A percentile compares a stretch with the other conserved stretches of the same genome.
Evolutionary conservation across 495 filamentous ascomycete species (phyloP).

Genomic region (Parmelia sp.): DNA sequence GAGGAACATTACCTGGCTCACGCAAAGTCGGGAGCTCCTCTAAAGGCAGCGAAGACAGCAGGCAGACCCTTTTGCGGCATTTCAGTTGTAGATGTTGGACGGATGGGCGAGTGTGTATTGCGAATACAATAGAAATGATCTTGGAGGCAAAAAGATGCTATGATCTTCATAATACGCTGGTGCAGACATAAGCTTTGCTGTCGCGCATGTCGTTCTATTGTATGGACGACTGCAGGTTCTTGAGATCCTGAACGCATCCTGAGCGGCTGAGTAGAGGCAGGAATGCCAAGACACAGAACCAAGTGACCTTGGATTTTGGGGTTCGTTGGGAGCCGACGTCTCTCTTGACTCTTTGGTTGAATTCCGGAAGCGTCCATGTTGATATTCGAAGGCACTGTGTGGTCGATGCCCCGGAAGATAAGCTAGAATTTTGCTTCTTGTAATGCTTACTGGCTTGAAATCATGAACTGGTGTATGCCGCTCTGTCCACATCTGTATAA

Average conservation of each 20-base stretch:
- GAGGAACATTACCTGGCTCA: too few relatives aligned
- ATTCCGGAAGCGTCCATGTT: background rate
- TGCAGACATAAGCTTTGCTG: background rate
- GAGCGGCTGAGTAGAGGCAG: background rate
- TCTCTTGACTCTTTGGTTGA: background rate
- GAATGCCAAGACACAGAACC: background rate
- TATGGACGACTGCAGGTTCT: background rate
- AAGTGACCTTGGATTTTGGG: background rate
- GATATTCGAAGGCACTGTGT: background rate
- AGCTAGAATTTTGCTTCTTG: background rate
- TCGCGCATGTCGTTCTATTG: background rate
- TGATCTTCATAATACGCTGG: too few relatives aligned
- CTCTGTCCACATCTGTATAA: background rate
- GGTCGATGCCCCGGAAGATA: background rate
- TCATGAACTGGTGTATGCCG: background rate
- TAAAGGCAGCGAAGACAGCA: constrained; percentile 61
- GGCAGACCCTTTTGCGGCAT: constrained; percentile 66
- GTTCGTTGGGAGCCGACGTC: background rate
- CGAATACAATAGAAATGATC: too few relatives aligned
- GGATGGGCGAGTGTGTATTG: too few relatives aligned
- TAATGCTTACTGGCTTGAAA: background rate
- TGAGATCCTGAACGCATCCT: background rate
- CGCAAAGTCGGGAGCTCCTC: constrained; percentile 62
- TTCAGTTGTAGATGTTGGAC: too few relatives aligned
- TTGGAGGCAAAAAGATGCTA: too few relatives aligned